phyloP scores from a whole-genome alignment of 495 filamentous ascomycete species.

The Polyplosphaeria fusca region DNA sequence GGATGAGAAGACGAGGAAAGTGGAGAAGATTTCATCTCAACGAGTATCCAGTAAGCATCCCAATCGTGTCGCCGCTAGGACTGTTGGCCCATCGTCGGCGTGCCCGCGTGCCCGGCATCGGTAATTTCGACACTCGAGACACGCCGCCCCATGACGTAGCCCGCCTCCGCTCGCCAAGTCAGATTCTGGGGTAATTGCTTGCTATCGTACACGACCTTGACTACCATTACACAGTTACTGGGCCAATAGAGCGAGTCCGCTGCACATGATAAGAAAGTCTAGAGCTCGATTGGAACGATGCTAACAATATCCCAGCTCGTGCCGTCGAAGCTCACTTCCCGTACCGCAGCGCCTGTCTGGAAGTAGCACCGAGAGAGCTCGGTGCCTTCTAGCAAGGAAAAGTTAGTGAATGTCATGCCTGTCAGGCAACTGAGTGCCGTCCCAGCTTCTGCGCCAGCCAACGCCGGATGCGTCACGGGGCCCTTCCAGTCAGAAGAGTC shows the following conservation, averaged over 20 bases:
- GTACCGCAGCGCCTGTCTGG: slow-evolving; percentile 10
- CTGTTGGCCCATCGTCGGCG: too few relatives aligned
- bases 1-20: too few relatives aligned
- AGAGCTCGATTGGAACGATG: slow-evolving; percentile 10
- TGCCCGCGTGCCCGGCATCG: too few relatives aligned
- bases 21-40: too few relatives aligned
- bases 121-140: too few relatives aligned
- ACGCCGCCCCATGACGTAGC: too few relatives aligned
- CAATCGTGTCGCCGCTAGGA: too few relatives aligned
- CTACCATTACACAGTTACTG: neutral
- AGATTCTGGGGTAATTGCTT: too few relatives aligned
- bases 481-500: slow-evolving; percentile 21
- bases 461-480: slow-evolving; percentile 15
- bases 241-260: neutral
- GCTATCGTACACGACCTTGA: too few relatives aligned
- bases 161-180: too few relatives aligned
- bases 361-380: slow-evolving; percentile 28
- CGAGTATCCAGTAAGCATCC: too few relatives aligned
- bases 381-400: neutral
- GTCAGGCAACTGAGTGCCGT: slow-evolving; percentile 23
- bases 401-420: slow-evolving; percentile 11
- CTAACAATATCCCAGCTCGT: slow-evolving; percentile 22
- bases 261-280: neutral
- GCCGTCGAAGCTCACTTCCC: slow-evolving; percentile 26
- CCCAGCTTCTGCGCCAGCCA: slow-evolving; percentile 19